phyloP scores from a whole-genome alignment of 179 eudicot species.

The Beta corolliflora region DNA sequence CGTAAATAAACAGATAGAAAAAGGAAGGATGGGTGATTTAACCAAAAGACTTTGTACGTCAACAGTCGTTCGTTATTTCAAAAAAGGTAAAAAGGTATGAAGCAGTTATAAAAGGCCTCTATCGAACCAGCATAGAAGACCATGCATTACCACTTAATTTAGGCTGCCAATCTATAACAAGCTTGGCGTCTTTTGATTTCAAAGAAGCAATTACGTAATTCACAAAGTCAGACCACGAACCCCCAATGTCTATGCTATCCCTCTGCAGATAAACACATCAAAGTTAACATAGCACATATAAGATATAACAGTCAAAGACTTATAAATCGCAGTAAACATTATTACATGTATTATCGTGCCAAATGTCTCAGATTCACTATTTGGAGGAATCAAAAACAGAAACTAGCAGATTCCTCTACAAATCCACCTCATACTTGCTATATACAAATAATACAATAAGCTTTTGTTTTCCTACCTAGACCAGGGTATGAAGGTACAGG shows the following conservation, averaged over 20 bases:
- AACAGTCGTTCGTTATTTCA: too few relatives aligned
- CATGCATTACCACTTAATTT: slow-evolving; percentile 56
- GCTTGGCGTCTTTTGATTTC: slow-evolving; percentile 69
- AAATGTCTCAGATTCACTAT: not conserved
- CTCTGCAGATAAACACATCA: slow-evolving; percentile 44
- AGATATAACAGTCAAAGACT: not conserved
- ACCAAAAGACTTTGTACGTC: too few relatives aligned
- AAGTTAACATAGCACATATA: slow-evolving; percentile 8
- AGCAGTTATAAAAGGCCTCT: too few relatives aligned
- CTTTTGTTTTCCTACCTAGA: not conserved
- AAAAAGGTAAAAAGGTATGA: too few relatives aligned
- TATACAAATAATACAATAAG: not conserved
- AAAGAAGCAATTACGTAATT: too few relatives aligned
- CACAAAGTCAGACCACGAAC: slow-evolving; percentile 74
- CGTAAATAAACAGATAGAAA: too few relatives aligned
- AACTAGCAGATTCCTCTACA: not conserved
- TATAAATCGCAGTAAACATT: not conserved
- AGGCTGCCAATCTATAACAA: slow-evolving; percentile 57
- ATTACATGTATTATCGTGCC: not conserved
- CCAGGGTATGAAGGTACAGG: not conserved
- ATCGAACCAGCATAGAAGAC: too few relatives aligned
- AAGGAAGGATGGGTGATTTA: too few relatives aligned
- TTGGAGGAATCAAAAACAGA: too few relatives aligned
- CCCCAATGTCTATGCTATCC: slow-evolving; percentile 71
- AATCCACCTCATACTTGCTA: not conserved